A percentile compares a stretch with the other conserved stretches of the same genome.
phyloP scores from a whole-genome alignment of 164 flowering plant species.

The Annona squamosa region DNA sequence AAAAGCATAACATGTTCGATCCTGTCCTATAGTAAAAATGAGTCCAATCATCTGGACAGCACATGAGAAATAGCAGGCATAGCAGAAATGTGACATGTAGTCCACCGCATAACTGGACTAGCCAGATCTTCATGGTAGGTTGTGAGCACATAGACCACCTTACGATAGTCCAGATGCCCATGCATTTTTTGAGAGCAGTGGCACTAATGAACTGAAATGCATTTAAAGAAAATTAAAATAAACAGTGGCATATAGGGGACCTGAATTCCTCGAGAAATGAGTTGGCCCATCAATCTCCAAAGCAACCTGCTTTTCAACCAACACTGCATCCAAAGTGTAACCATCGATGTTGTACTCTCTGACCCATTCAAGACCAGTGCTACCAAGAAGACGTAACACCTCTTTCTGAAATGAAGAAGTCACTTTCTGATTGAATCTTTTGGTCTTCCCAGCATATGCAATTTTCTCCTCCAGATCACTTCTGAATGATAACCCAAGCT shows the following conservation, averaged over 20 bases:
- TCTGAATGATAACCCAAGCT: conserved; percentile 46
- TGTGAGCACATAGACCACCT: background rate
- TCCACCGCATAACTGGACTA: background rate
- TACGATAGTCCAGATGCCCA: background rate
- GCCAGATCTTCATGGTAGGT: background rate
- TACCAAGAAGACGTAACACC: conserved; percentile 75
- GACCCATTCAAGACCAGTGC: conserved; percentile 88
- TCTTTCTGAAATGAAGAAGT: conserved; percentile 94
- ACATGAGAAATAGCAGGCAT: background rate
- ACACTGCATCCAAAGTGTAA: conserved; percentile 84
- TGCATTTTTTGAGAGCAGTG: background rate
- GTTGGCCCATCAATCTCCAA: conserved; percentile 96
- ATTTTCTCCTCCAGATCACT: conserved; percentile 64
- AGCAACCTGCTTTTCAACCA: conserved; percentile 76
- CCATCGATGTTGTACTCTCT: conserved; percentile 71
- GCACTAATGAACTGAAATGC: background rate
- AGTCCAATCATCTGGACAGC: background rate
- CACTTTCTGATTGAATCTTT: conserved; percentile 75
- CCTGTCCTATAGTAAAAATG: too few relatives aligned
- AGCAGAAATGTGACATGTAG: background rate
- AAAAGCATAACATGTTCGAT: too few relatives aligned
- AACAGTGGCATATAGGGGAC: conserved; percentile 21
- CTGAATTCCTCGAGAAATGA: conserved; percentile 93
- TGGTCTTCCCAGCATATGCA: conserved; percentile 59
- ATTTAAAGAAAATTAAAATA: background rate